Conservation (phyloP, 1,284 basidiomycete genomes). For the Moesziomyces sp. region DNA sequence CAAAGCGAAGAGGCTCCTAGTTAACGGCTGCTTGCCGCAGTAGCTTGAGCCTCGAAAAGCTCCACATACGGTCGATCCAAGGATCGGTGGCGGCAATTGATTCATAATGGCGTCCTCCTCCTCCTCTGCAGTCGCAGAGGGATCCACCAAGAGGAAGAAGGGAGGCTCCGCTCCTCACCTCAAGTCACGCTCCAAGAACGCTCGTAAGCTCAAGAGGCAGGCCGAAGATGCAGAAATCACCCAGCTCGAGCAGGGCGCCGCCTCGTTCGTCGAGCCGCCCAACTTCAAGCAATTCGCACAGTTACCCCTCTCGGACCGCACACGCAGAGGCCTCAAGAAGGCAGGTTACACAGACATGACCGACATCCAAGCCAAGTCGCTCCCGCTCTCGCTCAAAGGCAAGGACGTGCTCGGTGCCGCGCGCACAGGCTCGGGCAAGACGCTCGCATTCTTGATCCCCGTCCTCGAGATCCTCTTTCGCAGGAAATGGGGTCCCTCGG, state of each 20-base stretch:
- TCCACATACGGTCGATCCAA: too few species aligned
- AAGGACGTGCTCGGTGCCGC: constrained; percentile 77
- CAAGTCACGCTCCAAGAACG: constrained; percentile 51
- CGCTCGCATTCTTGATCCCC: constrained; percentile 82
- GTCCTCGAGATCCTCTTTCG: constrained; percentile 80
- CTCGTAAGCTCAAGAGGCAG: constrained; percentile 56
- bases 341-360: constrained; percentile 65
- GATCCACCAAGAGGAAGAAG: constrained; percentile 43
- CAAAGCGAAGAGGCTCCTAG: too few species aligned
- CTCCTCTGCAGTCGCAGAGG: constrained; percentile 18
- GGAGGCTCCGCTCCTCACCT: constrained; percentile 31
- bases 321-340: constrained; percentile 58
- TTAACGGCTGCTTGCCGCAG: too few species aligned
- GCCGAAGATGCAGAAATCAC: constrained; percentile 56
- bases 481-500: constrained; percentile 80
- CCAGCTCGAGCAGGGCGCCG: constrained; percentile 43
- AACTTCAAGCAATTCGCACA: constrained; percentile 48
- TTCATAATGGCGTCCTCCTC: constrained; percentile 26
- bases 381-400: constrained; percentile 59
- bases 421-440: constrained; percentile 84
- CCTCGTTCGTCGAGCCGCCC: constrained; percentile 29
- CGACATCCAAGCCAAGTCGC: constrained; percentile 59
- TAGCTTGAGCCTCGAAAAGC: too few species aligned
- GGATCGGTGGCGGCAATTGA: too few species aligned
- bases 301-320: constrained; percentile 59